Evolutionary conservation across 257 asterid species (phyloP).

Genomic region (Linaria vulgaris): DNA sequence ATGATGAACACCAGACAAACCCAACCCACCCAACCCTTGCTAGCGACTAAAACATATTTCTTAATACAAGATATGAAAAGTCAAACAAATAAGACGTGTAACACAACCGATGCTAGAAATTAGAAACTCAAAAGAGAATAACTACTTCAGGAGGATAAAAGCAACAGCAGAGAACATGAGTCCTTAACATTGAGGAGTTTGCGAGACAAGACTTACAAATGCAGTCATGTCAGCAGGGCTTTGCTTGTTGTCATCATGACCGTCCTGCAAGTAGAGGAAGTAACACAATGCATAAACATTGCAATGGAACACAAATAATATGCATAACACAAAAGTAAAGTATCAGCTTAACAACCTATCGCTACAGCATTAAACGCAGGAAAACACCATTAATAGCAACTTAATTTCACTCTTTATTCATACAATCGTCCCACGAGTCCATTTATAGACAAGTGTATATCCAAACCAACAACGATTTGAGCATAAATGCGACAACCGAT

Average conservation of each 20-base stretch:
- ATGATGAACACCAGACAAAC: background rate
- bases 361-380: constrained; percentile 3
- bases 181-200: background rate
- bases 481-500: too few species aligned
- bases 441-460: too few species aligned
- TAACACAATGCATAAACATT: background rate
- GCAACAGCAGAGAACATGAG: background rate
- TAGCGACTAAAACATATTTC: background rate
- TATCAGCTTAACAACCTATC: constrained; percentile 1
- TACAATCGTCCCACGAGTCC: too few species aligned
- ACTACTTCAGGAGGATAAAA: background rate
- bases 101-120: background rate
- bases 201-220: constrained; percentile 50
- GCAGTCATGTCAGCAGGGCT: constrained; percentile 86
- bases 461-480: too few species aligned
- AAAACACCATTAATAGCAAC: background rate
- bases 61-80: background rate
- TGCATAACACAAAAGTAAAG: background rate
- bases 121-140: background rate
- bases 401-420: too few species aligned
- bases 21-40: background rate
- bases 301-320: background rate
- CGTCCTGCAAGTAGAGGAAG: constrained; percentile 53
- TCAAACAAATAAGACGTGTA: background rate
- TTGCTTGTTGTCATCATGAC: constrained; percentile 69